Percentiles rank a stretch among this genome's conserved stretches.
phyloP scores from a whole-genome alignment of 257 asterid species.

The Salvia hispanica region DNA sequence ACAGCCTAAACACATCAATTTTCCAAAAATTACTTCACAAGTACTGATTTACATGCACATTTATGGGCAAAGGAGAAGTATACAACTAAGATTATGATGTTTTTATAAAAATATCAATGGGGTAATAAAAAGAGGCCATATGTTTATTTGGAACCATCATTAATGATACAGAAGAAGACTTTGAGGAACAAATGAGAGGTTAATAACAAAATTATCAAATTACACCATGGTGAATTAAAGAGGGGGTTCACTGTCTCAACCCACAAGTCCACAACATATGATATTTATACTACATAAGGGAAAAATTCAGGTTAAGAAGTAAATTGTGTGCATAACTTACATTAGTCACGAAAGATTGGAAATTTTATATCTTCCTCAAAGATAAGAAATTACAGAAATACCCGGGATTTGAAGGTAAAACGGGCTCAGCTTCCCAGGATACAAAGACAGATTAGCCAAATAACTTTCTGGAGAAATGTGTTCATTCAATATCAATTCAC shows the following conservation, averaged over 20 bases:
- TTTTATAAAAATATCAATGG: not conserved
- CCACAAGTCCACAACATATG: not conserved
- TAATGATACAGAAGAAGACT: not conserved
- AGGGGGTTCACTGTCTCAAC: not conserved
- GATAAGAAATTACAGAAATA: constrained; percentile 23
- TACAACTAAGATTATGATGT: not conserved
- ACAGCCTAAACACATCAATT: constrained; percentile 59
- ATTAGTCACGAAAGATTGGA: not conserved
- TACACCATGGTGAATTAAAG: not conserved
- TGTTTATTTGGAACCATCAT: not conserved
- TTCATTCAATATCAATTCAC: constrained; percentile 23
- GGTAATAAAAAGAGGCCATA: not conserved
- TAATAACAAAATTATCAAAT: not conserved
- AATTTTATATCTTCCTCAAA: constrained; percentile 11
- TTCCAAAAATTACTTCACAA: constrained; percentile 23
- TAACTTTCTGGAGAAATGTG: constrained; percentile 70
- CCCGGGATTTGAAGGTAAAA: constrained; percentile 96
- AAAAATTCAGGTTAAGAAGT: not conserved
- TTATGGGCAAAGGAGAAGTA: not conserved
- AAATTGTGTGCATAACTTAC: not conserved
- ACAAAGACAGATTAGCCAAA: constrained; percentile 91
- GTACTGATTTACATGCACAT: not conserved
- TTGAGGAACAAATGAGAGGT: not conserved
- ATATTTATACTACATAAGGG: not conserved
- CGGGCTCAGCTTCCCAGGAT: constrained; percentile 94